A percentile compares a stretch with the other conserved stretches of the same genome.
Evolutionary conservation across 345 rosid genomes (phyloP).

Genomic region (Heritiera littoralis): DNA sequence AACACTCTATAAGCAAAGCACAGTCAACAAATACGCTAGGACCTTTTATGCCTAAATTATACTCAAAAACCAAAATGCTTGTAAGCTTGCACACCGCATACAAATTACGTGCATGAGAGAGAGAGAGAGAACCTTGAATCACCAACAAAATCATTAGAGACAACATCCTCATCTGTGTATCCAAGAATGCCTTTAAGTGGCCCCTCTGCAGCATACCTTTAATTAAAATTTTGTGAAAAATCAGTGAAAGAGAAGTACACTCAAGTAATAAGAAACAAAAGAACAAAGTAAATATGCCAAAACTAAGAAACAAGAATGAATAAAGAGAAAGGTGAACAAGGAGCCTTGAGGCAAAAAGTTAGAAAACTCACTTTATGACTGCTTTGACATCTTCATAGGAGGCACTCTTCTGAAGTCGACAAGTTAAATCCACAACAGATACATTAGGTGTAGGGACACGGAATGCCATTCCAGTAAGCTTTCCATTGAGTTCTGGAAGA

Average conservation of each 20-base stretch:
- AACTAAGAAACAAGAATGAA: neutral
- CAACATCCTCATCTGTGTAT: slow-evolving; percentile 95
- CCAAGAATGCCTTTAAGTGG: slow-evolving; percentile 92
- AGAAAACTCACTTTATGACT: slow-evolving; percentile 67
- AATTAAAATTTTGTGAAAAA: slow-evolving; percentile 13
- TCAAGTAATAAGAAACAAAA: neutral
- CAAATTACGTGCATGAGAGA: neutral
- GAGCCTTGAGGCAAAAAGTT: neutral
- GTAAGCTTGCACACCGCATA: neutral
- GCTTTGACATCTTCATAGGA: slow-evolving; percentile 94
- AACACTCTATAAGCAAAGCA: neutral
- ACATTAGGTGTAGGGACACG: slow-evolving; percentile 97
- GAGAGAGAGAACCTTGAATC: slow-evolving; percentile 68
- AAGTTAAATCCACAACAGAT: slow-evolving; percentile 96
- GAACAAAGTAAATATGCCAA: neutral
- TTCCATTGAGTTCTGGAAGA: slow-evolving; percentile 96
- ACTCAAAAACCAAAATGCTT: neutral
- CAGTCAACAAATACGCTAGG: neutral
- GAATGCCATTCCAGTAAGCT: slow-evolving; percentile 99
- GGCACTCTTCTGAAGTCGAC: slow-evolving; percentile 93
- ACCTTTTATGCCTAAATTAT: neutral
- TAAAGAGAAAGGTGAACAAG: neutral
- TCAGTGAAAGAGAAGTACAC: neutral
- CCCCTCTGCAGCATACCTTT: slow-evolving; percentile 91
- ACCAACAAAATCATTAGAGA: slow-evolving; percentile 88